Percentiles rank a stretch among this genome's conserved stretches.
phyloP scores from a whole-genome alignment of 176 grass and related monocot species.

The Paspalum notatum region DNA sequence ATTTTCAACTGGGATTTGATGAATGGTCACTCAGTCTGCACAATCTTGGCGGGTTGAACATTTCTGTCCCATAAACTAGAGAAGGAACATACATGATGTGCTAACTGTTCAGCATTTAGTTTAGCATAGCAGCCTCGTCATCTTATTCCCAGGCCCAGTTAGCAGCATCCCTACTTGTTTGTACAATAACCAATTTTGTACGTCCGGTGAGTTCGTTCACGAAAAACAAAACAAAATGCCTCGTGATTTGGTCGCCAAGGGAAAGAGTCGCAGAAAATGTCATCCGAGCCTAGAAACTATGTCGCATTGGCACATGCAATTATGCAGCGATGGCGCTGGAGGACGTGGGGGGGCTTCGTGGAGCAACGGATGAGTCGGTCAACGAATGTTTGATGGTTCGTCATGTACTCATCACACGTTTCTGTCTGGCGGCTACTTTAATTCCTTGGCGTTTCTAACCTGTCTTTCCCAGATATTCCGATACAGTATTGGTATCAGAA shows the following conservation, averaged over 20 bases:
- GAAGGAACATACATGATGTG: background rate
- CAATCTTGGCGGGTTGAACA: no score
- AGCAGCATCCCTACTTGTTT: constrained; percentile 4
- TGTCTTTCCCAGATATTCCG: no score
- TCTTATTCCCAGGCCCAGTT: background rate
- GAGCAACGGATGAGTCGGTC: background rate
- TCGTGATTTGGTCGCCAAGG: constrained; percentile 3
- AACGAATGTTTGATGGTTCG: background rate
- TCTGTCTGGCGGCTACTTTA: background rate
- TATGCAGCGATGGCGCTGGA: background rate
- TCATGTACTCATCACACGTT: background rate
- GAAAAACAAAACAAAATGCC: background rate
- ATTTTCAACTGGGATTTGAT: no score
- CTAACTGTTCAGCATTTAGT: background rate
- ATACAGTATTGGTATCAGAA: no score
- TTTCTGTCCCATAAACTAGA: background rate
- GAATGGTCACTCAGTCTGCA: no score
- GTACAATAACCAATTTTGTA: background rate
- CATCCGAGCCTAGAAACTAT: background rate
- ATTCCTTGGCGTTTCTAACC: background rate
- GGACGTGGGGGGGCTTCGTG: background rate
- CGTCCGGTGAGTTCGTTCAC: background rate
- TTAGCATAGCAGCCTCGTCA: background rate
- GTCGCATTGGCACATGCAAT: background rate
- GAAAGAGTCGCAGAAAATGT: background rate